These are phyloP conservation scores for Ophiosphaerella herpotricha DNA, from an alignment of 2,329 filamentous ascomycete species.

Conservation along the genomic window DNA sequence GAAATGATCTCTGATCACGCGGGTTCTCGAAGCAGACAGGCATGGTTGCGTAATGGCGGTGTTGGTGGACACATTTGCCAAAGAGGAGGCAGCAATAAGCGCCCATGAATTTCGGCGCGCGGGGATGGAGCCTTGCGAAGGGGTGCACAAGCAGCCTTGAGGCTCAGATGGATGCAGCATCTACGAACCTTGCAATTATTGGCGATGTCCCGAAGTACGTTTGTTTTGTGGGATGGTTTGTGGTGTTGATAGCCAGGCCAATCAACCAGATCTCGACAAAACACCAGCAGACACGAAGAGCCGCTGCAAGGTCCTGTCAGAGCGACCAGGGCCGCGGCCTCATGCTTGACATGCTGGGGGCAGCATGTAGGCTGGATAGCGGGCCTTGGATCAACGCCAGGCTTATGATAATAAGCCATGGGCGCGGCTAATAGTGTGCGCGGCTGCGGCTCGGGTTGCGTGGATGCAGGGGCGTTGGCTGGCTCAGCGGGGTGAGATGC, in stretches of 20 bases:
- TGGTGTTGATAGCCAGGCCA: not conserved
- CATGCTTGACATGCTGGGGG: not conserved
- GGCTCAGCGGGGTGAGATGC: conserved; percentile 4
- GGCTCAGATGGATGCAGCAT: conserved; percentile 1
- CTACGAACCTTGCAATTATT: not conserved
- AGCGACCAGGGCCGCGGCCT: not conserved
- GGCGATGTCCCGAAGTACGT: not conserved
- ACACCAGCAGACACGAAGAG: too few relatives aligned
- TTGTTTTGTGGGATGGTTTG: not conserved
- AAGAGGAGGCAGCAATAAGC: conserved; percentile 29
- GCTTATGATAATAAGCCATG: conserved; percentile 12
- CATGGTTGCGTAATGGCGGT: conserved; percentile 13
- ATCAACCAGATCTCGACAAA: not conserved
- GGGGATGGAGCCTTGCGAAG: conserved; percentile 2
- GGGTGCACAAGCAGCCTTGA: conserved; percentile 5
- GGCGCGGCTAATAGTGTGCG: conserved; percentile 23
- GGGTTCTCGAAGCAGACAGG: conserved; percentile 3
- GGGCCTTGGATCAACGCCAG: conserved; percentile 1
- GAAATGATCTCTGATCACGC: not conserved
- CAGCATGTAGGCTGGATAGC: conserved; percentile 9
- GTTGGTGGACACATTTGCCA: conserved; percentile 23
- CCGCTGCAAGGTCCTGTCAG: not conserved
- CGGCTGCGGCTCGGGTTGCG: conserved; percentile 14
- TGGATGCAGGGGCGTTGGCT: conserved; percentile 1
- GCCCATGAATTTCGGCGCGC: conserved; percentile 22